Evolutionary conservation across 2,329 filamentous ascomycete genomes (phyloP).

Genomic region (Cladosporium sp.): DNA sequence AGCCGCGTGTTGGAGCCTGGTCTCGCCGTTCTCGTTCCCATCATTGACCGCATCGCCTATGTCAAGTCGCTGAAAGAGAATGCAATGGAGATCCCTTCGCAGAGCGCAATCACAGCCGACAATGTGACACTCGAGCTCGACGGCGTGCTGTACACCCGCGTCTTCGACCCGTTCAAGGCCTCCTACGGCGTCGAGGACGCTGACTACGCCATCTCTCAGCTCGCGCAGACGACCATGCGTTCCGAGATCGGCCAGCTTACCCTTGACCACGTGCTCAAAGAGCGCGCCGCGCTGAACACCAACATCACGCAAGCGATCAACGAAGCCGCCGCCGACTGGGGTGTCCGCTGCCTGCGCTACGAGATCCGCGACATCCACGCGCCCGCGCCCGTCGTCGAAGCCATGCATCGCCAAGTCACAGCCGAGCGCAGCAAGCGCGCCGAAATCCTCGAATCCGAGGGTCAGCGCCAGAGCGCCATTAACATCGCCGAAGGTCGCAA

Average conservation of each 20-base stretch:
- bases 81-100: constrained; percentile 93
- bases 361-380: constrained; percentile 98
- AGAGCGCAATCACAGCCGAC: constrained; percentile 96
- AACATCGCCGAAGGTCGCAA: constrained; percentile 98
- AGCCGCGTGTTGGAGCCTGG: constrained; percentile 89
- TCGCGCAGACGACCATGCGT: constrained; percentile 98
- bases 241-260: constrained; percentile 95
- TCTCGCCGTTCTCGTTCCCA: constrained; percentile 79
- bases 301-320: constrained; percentile 99
- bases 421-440: constrained; percentile 96
- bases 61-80: constrained; percentile 96
- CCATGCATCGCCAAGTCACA: constrained; percentile 97
- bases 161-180: constrained; percentile 97
- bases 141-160: constrained; percentile 88
- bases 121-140: constrained; percentile 97
- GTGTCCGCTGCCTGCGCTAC: constrained; percentile 90
- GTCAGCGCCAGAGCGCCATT: constrained; percentile 94
- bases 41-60: constrained; percentile 94
- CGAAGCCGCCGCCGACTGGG: constrained; percentile 94
- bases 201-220: constrained; percentile 96
- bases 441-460: constrained; percentile 95
- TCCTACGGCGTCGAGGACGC: constrained; percentile 98
- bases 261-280: constrained; percentile 95
- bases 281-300: constrained; percentile 89
- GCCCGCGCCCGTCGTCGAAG: constrained; percentile 84